Percentiles rank a stretch among this genome's conserved stretches.
Evolutionary conservation across 805 yeast genomes (phyloP).

Genomic region (Diddensiella transvaalensis): DNA sequence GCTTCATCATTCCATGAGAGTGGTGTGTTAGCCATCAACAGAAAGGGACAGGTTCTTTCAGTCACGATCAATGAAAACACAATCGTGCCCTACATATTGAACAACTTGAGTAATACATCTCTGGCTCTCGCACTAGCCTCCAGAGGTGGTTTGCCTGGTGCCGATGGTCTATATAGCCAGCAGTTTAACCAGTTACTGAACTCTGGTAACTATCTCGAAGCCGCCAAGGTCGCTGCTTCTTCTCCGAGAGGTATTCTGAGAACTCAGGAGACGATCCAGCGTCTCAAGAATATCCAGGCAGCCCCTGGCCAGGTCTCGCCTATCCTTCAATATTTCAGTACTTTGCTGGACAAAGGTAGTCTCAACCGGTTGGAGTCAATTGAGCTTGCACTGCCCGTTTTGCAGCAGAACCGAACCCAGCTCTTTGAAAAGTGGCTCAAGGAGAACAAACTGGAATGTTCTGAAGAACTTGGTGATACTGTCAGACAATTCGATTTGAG

Average conservation of each 20-base stretch:
- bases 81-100: conserved; percentile 83
- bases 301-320: conserved; percentile 96
- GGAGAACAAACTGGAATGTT: conserved; percentile 88
- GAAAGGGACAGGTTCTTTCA: conserved; percentile 90
- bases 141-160: conserved; percentile 96
- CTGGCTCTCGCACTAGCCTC: conserved; percentile 86
- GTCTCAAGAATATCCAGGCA: conserved; percentile 84
- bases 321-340: conserved; percentile 85
- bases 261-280: conserved; percentile 90
- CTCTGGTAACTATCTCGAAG: conserved; percentile 83
- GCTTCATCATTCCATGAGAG: conserved; percentile 68
- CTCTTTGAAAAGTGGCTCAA: conserved; percentile 94
- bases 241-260: conserved; percentile 76
- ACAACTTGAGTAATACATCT: conserved; percentile 78
- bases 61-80: conserved; percentile 83
- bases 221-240: conserved; percentile 96
- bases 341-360: conserved; percentile 86
- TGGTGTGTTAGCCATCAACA: conserved; percentile 91
- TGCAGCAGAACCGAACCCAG: conserved; percentile 92
- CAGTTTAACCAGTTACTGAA: conserved; percentile 84
- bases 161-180: conserved; percentile 84
- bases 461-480: conserved; percentile 97
- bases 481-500: conserved; percentile 84
- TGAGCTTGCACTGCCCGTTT: conserved; percentile 91
- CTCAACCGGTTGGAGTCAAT: conserved; percentile 89